These are phyloP conservation scores for Infundibulicybe gibba DNA, from an alignment of 768 basidiomycete species.

Conservation along the genomic window DNA sequence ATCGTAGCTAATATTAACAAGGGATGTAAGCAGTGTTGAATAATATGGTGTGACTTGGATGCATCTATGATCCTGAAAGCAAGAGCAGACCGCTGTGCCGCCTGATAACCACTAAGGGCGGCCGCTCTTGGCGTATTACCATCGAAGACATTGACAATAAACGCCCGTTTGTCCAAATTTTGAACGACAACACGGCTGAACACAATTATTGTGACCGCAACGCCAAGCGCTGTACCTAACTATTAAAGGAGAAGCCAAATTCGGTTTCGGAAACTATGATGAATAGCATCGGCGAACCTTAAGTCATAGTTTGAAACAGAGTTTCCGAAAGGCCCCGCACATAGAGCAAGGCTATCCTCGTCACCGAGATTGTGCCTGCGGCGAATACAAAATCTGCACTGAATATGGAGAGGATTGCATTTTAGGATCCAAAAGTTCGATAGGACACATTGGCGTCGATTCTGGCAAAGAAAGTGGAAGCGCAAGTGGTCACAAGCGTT, in stretches of 20 bases:
- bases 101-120: slow-evolving; percentile 50
- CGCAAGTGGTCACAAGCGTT: slow-evolving; percentile 51
- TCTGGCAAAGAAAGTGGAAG: slow-evolving; percentile 64
- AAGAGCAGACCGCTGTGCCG: slow-evolving; percentile 63
- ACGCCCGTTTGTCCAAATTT: slow-evolving; percentile 4
- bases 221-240: slow-evolving; percentile 68
- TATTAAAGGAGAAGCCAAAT: slow-evolving; percentile 15
- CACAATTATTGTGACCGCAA: slow-evolving; percentile 70
- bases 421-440: slow-evolving; percentile 77
- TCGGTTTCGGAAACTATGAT: neutral
- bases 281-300: slow-evolving; percentile 32
- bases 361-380: slow-evolving; percentile 70
- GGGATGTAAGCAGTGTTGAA: neutral
- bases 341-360: slow-evolving; percentile 58
- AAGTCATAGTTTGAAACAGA: slow-evolving; percentile 76
- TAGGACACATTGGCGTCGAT: slow-evolving; percentile 55
- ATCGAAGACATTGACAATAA: slow-evolving; percentile 11
- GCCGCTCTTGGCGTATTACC: slow-evolving; percentile 25
- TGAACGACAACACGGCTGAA: slow-evolving; percentile 48
- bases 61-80: slow-evolving; percentile 59
- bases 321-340: slow-evolving; percentile 79
- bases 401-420: slow-evolving; percentile 58
- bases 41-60: slow-evolving; percentile 8
- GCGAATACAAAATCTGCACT: slow-evolving; percentile 80
- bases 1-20: neutral